Evolutionary conservation across 345 rosid species (phyloP), one percentile per base, ranked within the genome.

Genomic region (Pistacia vera): DNA sequence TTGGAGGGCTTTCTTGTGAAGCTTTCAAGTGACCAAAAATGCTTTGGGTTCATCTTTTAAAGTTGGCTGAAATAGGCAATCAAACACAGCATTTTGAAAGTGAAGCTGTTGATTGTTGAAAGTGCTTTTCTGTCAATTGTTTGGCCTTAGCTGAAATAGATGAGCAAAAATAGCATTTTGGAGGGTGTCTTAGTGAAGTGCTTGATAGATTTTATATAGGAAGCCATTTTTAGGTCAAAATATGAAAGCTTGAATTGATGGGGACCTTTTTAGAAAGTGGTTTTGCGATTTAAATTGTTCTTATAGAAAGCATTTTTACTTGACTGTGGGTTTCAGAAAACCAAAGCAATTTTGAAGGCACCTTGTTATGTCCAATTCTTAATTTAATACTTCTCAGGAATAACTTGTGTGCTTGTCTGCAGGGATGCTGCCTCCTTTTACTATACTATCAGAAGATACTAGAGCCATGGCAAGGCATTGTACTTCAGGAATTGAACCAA

Each of bases 371-470:
- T 38, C 35, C 13, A 63, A n/a, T 63, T 65, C 14, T 38, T 49
- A 38, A 9, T 65, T 65, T 8, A 36, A 52, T 77, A 22, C 68
- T 57, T 57, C 71, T 6, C 22, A 0, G 35, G 56, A 56, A 22
- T 75, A 52, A 72, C 36, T 48, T 14, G 64, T 63, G 4, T 79
- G 66, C 33, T 82, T 66, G 22, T 69, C 74, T 81, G 38, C 84
- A 90, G 97, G 94, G 59, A 91, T 88, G 97, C 82, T 88, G 12
- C 94, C 92, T n/a, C 96, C 94, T 54, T 91, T 93, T 75, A 62
- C 84, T 2, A 48, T 84, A 46, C 94, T 88, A 54, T 83, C 94
- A 2, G 96, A 93, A 75, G 97, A 91, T 51, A 86, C 84, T 25
- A 85, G 84, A 82, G 87, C 89, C 59, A 80, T 80, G 84, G 91